A percentile compares a stretch with the other conserved stretches of the same genome.
phyloP scores from a whole-genome alignment of 2,329 filamentous ascomycete genomes.

The Trichoderma gracile region DNA sequence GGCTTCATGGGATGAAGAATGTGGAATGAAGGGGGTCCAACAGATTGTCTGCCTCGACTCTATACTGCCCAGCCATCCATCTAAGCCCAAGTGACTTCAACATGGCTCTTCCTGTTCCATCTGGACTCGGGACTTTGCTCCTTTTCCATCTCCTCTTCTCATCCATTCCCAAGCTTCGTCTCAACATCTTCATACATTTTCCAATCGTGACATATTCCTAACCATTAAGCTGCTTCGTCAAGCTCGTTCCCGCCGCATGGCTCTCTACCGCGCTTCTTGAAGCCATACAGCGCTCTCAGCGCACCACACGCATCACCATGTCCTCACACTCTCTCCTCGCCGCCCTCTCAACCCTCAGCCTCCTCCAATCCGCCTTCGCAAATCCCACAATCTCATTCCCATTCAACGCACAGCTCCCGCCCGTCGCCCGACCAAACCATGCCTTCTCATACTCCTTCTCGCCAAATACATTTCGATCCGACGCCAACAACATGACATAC shows the following conservation, averaged over 20 bases:
- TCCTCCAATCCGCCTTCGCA: constrained; percentile 38
- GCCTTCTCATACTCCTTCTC: constrained; percentile 73
- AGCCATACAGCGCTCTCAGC: constrained; percentile 27
- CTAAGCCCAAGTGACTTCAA: constrained; percentile 30
- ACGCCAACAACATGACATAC: constrained; percentile 66
- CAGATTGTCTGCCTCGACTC: background rate
- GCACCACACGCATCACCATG: constrained; percentile 34
- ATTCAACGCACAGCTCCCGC: constrained; percentile 81
- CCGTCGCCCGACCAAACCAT: constrained; percentile 68
- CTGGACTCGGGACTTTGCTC: constrained; percentile 23
- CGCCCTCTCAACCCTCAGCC: constrained; percentile 33
- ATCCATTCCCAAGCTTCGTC: background rate
- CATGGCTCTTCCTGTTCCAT: constrained; percentile 26
- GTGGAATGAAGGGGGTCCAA: constrained; percentile 44
- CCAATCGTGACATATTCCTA: background rate
- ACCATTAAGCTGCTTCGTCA: background rate
- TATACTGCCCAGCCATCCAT: constrained; percentile 36
- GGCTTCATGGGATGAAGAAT: constrained; percentile 30
- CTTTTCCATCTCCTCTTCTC: constrained; percentile 4
- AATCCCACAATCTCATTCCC: constrained; percentile 62
- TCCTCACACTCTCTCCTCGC: constrained; percentile 31
- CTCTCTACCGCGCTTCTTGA: constrained; percentile 14
- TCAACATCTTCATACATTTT: background rate
- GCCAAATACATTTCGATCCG: constrained; percentile 69
- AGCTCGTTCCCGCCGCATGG: background rate